Evolutionary conservation across 768 basidiomycete species (phyloP), one percentile per base, ranked within the genome.

Genomic region (Macrolepiota albuminosa): DNA sequence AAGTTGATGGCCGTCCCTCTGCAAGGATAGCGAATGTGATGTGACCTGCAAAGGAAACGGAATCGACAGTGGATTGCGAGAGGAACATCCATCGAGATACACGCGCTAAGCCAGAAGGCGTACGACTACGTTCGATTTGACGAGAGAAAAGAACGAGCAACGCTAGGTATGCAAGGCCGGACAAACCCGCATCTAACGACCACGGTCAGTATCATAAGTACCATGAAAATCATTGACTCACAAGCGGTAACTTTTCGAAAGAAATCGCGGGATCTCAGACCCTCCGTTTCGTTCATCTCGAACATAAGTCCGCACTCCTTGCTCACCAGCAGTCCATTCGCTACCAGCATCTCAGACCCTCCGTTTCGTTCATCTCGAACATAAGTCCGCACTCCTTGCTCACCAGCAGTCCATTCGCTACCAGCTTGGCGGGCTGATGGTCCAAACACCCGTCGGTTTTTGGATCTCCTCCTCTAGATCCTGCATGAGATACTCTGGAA

Each of bases 21-120:
- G 90, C 86, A 40, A 95, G 74, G 58, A 95, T 88, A 4, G 91
- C 92, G 59, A 96, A 88, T 0, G 93, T 95, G 56, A 95, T 85
- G 66, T 95, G 92, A 0, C 89, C 89, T 21, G 91, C 90, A 69
- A 96, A 95, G 0, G 90, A 85, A 46, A 93, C 85, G 0, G 89
- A 84, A 68, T 97, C 94, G 21, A 91, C 81, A 1, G 87, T 82
- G 6, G 88, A 83, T 71, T 95, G 92, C 6, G 86, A 75, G 24
- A 93, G 77, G 69, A 95, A 93, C 1, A 87, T 84, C 88, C 91
- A 94, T 7, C 89, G 77, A 2, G 93, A 95, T 9, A 95, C 79
- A 16, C 89, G 84, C 6, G 88, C 83, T 16, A 95, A 78, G 6
- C 86, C 85, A 1, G 89, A 86, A 1, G 93, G 91, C 5, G 89